Base-by-base conservation (phyloP, 345 rosid genomes). In the Populus pruinosa region DNA sequence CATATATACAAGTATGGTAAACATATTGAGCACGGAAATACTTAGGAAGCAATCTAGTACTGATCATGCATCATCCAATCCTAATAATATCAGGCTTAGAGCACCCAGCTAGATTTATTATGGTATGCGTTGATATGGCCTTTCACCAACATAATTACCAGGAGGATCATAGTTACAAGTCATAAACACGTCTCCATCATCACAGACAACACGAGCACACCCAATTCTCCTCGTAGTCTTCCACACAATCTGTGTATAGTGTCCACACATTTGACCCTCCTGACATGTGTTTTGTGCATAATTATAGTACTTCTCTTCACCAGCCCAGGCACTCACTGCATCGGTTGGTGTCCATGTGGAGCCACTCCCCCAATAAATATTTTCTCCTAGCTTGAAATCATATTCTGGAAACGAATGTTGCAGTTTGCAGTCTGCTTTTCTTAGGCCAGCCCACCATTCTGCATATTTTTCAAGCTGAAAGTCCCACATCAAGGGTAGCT, bases 221-320 rank as follows among this genome's bases (percentile, higher is more conserved):
- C 98, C 98, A 62, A 95, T 73, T 70, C 82, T 85, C 73, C 86
- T 86, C 4, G 93, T 93, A 10, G 47, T 84, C 78, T 82, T 86
- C 99, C 99, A 95, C 73, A 93, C 91, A 36, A 93, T 85, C 68
- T 95, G 99, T 2, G 98, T 95, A 83, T 89, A 95, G 77, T 93
- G 98, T 18, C 98, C 93, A 77, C 99, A 95, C 87, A 88, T 83
- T 38, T 93, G 82, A 0, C 96, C 93, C 31, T n/a, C 70, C 75
- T 76, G 78, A 72, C 98, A 95, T 27, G 83, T 12, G 79, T 93
- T 93, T 13, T 83, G 75, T 2, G 62, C 77, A 55, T 95, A 93
- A 49, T 81, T 55, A 47, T 93, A 95, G 59, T 86, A 91, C 83
- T 86, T 91, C 87, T 91, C 90, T 82, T 95, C 98, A 35, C 73